A percentile compares a stretch with the other conserved stretches of the same genome.
Conservation (phyloP, 257 asterid species). For the Rubia yunnanensis region DNA sequence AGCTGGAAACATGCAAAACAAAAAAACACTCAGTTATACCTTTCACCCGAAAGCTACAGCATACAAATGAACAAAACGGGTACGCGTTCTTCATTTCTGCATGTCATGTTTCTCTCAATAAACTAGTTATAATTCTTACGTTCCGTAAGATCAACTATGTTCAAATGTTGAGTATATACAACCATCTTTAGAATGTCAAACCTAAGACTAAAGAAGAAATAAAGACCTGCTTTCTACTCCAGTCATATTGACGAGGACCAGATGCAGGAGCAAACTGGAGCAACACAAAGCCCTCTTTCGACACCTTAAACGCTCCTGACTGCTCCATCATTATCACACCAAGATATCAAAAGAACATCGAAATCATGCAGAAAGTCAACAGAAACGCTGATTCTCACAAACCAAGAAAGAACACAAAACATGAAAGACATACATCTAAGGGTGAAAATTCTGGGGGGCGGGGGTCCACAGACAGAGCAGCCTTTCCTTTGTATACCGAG, state of each 20-base stretch:
- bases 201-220: background rate
- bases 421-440: conserved; percentile 45
- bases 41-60: background rate
- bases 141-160: background rate
- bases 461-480: conserved; percentile 81
- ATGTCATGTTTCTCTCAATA: background rate
- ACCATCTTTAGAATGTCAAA: background rate
- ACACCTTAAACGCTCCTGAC: conserved; percentile 89
- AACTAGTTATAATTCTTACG: background rate
- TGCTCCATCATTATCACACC: conserved; percentile 20
- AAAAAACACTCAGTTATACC: conserved; percentile 6
- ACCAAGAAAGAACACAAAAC: background rate
- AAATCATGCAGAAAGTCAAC: conserved; percentile 12
- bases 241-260: conserved; percentile 91
- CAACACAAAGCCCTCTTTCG: conserved; percentile 70
- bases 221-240: conserved; percentile 86
- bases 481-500: conserved; percentile 88
- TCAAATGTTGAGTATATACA: background rate
- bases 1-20: conserved; percentile 43
- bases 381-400: background rate
- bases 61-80: background rate
- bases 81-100: background rate
- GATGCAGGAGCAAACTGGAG: conserved; percentile 94
- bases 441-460: conserved; percentile 82
- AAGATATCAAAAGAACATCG: background rate